Base-by-base conservation (phyloP, 139 green algal species). In the Gonium pectorale region DNA sequence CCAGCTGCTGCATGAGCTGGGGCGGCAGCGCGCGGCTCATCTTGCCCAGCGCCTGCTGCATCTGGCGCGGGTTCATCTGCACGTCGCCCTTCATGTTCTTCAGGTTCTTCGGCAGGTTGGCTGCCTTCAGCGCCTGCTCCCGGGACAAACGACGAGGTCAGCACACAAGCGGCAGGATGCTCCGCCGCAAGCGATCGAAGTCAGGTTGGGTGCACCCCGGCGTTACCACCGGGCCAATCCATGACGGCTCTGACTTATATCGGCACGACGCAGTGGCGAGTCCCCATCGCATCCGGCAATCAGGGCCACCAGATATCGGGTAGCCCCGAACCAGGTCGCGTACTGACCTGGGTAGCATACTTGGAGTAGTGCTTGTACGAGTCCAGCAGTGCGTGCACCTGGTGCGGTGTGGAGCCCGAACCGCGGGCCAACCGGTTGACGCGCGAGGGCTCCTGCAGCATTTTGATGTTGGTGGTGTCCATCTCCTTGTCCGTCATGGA, bases 1-100 rank as follows among this genome's bases (percentile, higher is more conserved):
- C 97, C 91, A 99, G 98, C 93, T 99, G 95, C 85, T 98, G 94
- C 8, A 99, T 88, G 89, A 99, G 91, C 68, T 96, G 87, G 13
- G 97, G 97, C 51, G 97, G 97, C 85, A 99, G 89, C 83, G 96
- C 96, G 27, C 82, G 80, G 38, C 85, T 90, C 93, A 99, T 98
- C 86, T 98, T 95, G 33, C 88, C 66, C 60, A 95, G 88, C 51
- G 95, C 75, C 82, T 91, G 78, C 89, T 96, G 93, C 93, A 98
- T 97, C 68, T 96, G 91, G 43, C 96, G 89, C 35, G 90, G 91
- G 88, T 97, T 96, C 83, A 96, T 93, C 52, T 79, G 83, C 66
- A 89, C 88, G 86, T 91, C 85, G 46, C 85, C 87, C 86, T 98
- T 98, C 74, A 96, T 92, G 84, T 86, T 92, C 85, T 97, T 97